phyloP scores from a whole-genome alignment of 2,329 filamentous ascomycete species.

The Colletotrichum zoysiae region DNA sequence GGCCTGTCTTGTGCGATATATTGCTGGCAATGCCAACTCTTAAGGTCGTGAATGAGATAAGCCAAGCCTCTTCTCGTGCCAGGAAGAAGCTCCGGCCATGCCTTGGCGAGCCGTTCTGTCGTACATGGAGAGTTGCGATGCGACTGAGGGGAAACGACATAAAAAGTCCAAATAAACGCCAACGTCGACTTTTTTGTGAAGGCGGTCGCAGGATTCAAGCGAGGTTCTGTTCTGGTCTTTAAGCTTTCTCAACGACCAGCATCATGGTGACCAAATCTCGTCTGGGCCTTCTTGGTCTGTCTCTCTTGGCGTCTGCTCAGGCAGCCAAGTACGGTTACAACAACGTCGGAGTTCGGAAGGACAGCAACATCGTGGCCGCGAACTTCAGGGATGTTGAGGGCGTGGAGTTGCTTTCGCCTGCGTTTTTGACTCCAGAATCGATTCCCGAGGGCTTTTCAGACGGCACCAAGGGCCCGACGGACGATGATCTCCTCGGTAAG shows the following conservation, averaged over 20 bases:
- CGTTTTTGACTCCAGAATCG: slow-evolving; percentile 44
- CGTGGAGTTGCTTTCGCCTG: slow-evolving; percentile 46
- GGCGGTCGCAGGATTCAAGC: not conserved
- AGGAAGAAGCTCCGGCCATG: slow-evolving; percentile 23
- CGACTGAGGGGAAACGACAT: not conserved
- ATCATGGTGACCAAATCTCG: slow-evolving; percentile 29
- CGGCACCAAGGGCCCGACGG: slow-evolving; percentile 48
- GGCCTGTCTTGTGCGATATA: not conserved
- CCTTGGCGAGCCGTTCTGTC: slow-evolving; percentile 15
- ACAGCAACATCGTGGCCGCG: slow-evolving; percentile 33
- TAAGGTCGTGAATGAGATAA: slow-evolving; percentile 26
- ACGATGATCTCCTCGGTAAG: slow-evolving; percentile 40
- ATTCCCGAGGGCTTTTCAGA: slow-evolving; percentile 46
- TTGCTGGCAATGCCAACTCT: slow-evolving; percentile 14
- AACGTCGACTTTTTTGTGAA: not conserved
- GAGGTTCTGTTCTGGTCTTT: not conserved
- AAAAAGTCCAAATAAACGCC: not conserved
- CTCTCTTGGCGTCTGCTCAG: slow-evolving; percentile 25
- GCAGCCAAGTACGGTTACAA: slow-evolving; percentile 42
- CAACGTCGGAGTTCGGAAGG: slow-evolving; percentile 37
- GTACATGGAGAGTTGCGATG: not conserved
- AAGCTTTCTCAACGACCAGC: not conserved
- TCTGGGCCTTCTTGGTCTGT: slow-evolving; percentile 36
- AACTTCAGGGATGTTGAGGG: slow-evolving; percentile 38
- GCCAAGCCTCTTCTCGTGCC: slow-evolving; percentile 26